These are phyloP conservation scores for Metschnikowia cerradonensis DNA, from an alignment of 805 yeast genomes.

Conservation along the genomic window DNA sequence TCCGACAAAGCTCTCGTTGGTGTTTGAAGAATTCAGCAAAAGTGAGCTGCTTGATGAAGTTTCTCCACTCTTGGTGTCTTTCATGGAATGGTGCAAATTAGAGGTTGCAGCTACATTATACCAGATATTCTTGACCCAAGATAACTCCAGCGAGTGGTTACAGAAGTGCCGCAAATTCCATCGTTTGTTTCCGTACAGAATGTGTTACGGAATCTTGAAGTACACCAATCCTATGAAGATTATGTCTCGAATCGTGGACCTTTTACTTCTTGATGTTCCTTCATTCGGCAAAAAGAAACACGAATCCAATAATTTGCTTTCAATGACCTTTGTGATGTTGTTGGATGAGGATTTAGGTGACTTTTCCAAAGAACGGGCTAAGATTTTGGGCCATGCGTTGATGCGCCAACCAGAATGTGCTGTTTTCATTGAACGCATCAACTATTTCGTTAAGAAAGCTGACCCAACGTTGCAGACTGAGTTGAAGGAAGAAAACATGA, in stretches of 20 bases:
- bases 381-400: conserved; percentile 37
- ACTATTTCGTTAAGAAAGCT: conserved; percentile 47
- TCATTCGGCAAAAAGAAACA: conserved; percentile 18
- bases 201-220: conserved; percentile 71
- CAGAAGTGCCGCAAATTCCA: conserved; percentile 70
- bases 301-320: conserved; percentile 46
- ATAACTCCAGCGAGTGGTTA: conserved; percentile 72
- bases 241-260: conserved; percentile 72
- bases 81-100: conserved; percentile 78
- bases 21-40: conserved; percentile 64
- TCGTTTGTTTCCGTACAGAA: conserved; percentile 69
- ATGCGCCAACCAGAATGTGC: conserved; percentile 32
- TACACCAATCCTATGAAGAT: conserved; percentile 86
- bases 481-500: conserved; percentile 64
- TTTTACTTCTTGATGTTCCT: conserved; percentile 58
- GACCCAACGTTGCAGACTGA: conserved; percentile 39
- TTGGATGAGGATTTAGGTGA: conserved; percentile 68
- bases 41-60: conserved; percentile 51
- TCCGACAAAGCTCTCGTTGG: conserved; percentile 51
- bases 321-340: conserved; percentile 67
- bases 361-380: conserved; percentile 49
- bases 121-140: conserved; percentile 75
- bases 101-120: conserved; percentile 83
- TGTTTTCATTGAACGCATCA: conserved; percentile 32
- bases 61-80: conserved; percentile 62